phyloP scores from a whole-genome alignment of 83 land plant species.

The Thuja plicata region DNA sequence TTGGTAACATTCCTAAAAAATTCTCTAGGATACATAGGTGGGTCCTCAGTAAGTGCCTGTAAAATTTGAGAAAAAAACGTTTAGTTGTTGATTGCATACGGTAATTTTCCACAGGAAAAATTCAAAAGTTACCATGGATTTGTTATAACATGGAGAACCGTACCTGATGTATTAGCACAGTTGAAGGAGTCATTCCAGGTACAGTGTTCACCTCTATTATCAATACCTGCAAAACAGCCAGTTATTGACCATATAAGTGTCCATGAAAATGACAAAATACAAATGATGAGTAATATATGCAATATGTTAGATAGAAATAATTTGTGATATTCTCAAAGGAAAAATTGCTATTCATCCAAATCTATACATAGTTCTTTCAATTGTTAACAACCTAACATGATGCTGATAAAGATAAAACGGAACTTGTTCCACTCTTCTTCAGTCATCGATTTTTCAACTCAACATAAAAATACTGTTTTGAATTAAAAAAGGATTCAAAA shows the following conservation, averaged over 20 bases:
- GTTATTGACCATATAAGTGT: background rate
- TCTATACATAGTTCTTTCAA: background rate
- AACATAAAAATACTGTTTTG: background rate
- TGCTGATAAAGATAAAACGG: background rate
- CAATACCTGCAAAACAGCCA: constrained; percentile 48
- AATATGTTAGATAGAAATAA: background rate
- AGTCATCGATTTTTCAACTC: background rate
- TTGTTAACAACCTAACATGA: background rate
- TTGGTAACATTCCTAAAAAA: constrained; percentile 73
- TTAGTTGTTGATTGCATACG: background rate
- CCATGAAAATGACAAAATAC: background rate
- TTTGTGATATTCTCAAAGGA: background rate
- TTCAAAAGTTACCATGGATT: background rate
- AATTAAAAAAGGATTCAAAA: background rate
- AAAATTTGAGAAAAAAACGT: constrained; percentile 11
- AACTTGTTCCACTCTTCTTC: background rate
- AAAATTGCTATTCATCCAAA: background rate
- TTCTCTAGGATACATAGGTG: constrained; percentile 76
- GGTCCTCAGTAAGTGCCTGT: constrained; percentile 84
- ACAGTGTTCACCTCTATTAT: constrained; percentile 86
- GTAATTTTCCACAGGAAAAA: background rate
- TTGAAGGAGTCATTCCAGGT: constrained; percentile 95
- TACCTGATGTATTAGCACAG: constrained; percentile 91
- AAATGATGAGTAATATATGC: background rate
- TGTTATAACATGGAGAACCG: constrained; percentile 3